Evolutionary conservation across 2,329 filamentous ascomycete genomes (phyloP), one percentile per base, ranked within the genome.

Genomic region (Botrytis hyacinthi): DNA sequence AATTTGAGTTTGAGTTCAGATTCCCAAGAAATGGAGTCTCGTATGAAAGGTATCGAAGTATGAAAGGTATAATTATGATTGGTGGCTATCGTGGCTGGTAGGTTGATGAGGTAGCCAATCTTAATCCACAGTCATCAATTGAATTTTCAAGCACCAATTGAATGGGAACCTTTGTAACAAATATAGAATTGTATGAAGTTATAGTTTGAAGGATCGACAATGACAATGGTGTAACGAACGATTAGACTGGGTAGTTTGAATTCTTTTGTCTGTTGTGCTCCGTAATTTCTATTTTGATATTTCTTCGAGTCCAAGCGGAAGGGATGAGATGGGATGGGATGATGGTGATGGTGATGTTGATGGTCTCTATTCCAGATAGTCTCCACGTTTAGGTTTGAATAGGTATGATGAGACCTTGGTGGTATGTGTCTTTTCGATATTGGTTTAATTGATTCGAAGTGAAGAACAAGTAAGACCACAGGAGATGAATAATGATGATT

Each of bases 151-250:
- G 20, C n/a, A 32, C 42, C 22, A 26, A 65, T 29, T 57, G 14
- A 32, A 26, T 46, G 62, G 40, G 22, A 22, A 42, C n/a, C 10
- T 32, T 32, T n/a, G 59, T 61, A 61, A 61, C 59, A 40, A 61
- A 61, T 61, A 40, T 61, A 37, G 35, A 61, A 54, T 29, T 16
- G 60, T 7, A 40, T 4, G 35, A 62, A 40, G 35, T n/a, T 62
- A 40, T n/a, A 62, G 37, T 62, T n/a, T n/a, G 60, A 62, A 62
- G 60, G 60, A 62, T 62, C 60, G 60, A 62, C 37, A 62, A 18
- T 54, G 48, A 54, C 48, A 54, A 54, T 37, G 22, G 22, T 62
- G 60, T 62, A 42, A n/a, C 60, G 40, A n/a, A n/a, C n/a, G n/a
- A 59, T 35, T 59, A 22, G 37, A 42, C 32, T 42, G 60, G 35